These are phyloP conservation scores for Lonicera japonica DNA, from an alignment of 129 eudicot species.

Conservation along the genomic window DNA sequence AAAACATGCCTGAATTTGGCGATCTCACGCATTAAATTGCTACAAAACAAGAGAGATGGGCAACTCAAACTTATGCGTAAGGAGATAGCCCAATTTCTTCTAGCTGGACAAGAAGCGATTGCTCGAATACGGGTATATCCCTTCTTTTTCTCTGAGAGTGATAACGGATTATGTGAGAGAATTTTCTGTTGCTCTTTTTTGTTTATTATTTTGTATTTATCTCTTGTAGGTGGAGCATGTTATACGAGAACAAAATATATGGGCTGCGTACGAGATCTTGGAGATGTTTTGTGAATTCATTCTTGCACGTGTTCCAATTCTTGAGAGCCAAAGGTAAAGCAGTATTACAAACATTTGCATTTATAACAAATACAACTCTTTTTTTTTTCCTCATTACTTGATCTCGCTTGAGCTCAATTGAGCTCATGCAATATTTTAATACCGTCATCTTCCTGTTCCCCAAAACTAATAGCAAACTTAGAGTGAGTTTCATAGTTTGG, in stretches of 20 bases:
- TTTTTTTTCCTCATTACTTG: too few relatives aligned
- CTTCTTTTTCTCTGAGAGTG: conserved; percentile 1
- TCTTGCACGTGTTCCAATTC: conserved; percentile 92
- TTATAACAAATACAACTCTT: too few relatives aligned
- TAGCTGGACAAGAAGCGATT: conserved; percentile 87
- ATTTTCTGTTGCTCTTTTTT: background rate
- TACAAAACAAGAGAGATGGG: conserved; percentile 84
- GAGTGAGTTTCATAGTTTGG: too few relatives aligned
- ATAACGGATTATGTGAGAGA: background rate
- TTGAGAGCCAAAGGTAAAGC: conserved; percentile 83
- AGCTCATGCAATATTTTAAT: too few relatives aligned
- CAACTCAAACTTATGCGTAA: conserved; percentile 86
- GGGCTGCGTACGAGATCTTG: conserved; percentile 90
- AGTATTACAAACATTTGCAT: background rate
- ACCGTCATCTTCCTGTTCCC: too few relatives aligned
- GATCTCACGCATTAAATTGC: conserved; percentile 80
- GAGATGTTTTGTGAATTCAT: conserved; percentile 94
- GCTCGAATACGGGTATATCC: conserved; percentile 75
- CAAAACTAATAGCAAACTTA: too few relatives aligned
- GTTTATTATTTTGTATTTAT: background rate
- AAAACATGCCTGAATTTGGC: conserved; percentile 86
- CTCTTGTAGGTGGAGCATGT: conserved; percentile 85
- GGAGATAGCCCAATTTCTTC: conserved; percentile 91
- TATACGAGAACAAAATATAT: conserved; percentile 77
- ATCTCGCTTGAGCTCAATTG: too few relatives aligned